Percentiles rank a stretch among this genome's conserved stretches.
Evolutionary conservation across 176 grass and related monocot species (phyloP).

Genomic region (Sorghum bicolor): DNA sequence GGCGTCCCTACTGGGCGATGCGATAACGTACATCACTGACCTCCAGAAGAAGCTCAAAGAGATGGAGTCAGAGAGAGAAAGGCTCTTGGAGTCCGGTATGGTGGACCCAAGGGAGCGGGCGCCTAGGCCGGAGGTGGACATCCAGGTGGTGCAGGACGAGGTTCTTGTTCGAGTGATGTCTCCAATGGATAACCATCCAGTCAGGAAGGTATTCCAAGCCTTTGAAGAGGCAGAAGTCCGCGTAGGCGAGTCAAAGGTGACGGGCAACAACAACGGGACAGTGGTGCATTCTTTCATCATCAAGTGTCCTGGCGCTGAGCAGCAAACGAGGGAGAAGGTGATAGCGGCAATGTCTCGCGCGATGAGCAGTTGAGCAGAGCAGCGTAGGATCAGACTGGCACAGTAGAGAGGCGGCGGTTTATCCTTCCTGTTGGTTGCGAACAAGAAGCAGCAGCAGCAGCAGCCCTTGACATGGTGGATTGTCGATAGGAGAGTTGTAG

Average conservation of each 20-base stretch:
- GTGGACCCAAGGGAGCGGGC: slow-evolving; percentile 31
- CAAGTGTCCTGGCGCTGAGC: slow-evolving; percentile 68
- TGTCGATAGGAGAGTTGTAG: slow-evolving; percentile 60
- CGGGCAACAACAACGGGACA: slow-evolving; percentile 43
- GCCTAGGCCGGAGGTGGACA: slow-evolving; percentile 66
- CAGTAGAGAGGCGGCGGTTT: slow-evolving; percentile 3
- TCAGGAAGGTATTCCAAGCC: slow-evolving; percentile 68
- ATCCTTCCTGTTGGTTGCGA: slow-evolving; percentile 26
- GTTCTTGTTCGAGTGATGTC: slow-evolving; percentile 77
- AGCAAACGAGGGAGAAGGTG: slow-evolving; percentile 86
- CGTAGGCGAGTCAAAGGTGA: slow-evolving; percentile 71
- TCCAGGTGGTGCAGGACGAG: slow-evolving; percentile 78
- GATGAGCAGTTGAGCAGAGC: slow-evolving; percentile 51
- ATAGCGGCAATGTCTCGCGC: slow-evolving; percentile 56
- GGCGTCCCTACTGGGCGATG: slow-evolving; percentile 81
- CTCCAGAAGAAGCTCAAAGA: slow-evolving; percentile 94
- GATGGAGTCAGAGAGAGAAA: slow-evolving; percentile 77
- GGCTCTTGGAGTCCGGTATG: slow-evolving; percentile 39
- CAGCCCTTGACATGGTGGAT: slow-evolving; percentile 32
- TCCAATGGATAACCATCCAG: slow-evolving; percentile 67
- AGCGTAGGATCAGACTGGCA: slow-evolving; percentile 18
- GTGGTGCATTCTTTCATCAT: slow-evolving; percentile 81
- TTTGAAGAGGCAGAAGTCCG: slow-evolving; percentile 73
- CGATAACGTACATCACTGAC: slow-evolving; percentile 89
- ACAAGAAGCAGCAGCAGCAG: slow-evolving; percentile 37